Percentiles rank a stretch among this genome's conserved stretches.
phyloP scores from a whole-genome alignment of 768 basidiomycete species.

The Russula compacta region DNA sequence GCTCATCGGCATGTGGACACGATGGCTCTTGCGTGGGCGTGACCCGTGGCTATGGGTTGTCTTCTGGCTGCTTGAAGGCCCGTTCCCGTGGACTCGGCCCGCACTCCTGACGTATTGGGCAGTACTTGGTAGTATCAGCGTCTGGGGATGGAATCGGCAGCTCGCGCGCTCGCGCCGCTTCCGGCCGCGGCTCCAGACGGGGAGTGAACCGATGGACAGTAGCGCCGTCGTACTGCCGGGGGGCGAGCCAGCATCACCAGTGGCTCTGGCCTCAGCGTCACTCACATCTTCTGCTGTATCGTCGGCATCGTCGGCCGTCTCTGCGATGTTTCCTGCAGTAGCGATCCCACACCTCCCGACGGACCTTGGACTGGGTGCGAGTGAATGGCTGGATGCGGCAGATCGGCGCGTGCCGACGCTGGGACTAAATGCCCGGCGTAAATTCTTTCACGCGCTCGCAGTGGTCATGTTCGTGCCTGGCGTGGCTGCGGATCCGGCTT shows the following conservation, averaged over 20 bases:
- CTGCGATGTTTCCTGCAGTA: conserved; percentile 18
- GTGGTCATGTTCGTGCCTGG: conserved; percentile 97
- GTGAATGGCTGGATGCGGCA: conserved; percentile 68
- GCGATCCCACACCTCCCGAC: conserved; percentile 44
- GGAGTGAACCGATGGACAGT: background rate
- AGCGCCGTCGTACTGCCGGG: background rate
- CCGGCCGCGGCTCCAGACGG: conserved; percentile 34
- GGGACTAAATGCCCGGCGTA: conserved; percentile 83
- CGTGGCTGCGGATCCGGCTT: conserved; percentile 88
- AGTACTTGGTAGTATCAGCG: conserved; percentile 66
- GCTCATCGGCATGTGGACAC: conserved; percentile 86
- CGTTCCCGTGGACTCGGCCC: conserved; percentile 68
- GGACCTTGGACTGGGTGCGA: conserved; percentile 38
- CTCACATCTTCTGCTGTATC: conserved; percentile 11
- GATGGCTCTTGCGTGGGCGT: conserved; percentile 70
- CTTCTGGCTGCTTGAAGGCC: conserved; percentile 69
- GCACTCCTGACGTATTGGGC: conserved; percentile 82
- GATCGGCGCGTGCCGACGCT: conserved; percentile 87
- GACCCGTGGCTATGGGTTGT: conserved; percentile 86
- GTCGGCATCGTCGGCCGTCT: conserved; percentile 8
- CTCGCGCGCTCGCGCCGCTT: conserved; percentile 68
- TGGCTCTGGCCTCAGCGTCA: background rate
- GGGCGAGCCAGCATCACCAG: conserved; percentile 13
- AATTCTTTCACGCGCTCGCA: conserved; percentile 94
- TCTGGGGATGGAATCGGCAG: conserved; percentile 93